Base-by-base conservation (phyloP, 371 early-diverging fungal genomes). In the Coemansia sp. region DNA sequence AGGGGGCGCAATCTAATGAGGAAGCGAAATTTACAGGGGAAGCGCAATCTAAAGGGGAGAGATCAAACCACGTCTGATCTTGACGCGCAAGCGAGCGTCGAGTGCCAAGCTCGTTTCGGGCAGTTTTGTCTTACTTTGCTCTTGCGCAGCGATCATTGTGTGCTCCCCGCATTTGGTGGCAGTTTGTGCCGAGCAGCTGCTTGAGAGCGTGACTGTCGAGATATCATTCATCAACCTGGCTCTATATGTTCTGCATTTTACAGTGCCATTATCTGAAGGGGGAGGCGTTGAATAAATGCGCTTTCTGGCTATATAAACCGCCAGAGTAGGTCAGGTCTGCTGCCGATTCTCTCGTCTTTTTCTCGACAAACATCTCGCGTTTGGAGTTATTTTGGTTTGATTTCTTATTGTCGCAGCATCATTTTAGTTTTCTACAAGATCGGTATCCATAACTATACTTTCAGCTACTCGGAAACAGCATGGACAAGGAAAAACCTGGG, bases 11-110 rank as follows among this genome's bases (percentile, higher is more conserved):
- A 44, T 16, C 12, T 16, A 44, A 44, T 3, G 44, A 12, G 12
- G 48, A 7, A 48, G 1, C 18, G 48, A 48, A 48, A 48, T 20
- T 47, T 47, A 5, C n/a, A 47, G 18, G 18, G 33, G 33, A 7
- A 33, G 9, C 8, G 11, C 8, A 33, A 33, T 33, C 33, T 9
- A 18, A 50, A 20, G 50, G 50, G 50, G 50, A 20, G 9, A 20
- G 9, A 50, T 21, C 50, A 50, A 50, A 50, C 50, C 50, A 50
- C 50, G 50, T 50, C 50, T 50, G 50, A 50, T 9, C 50, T 18
- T 8, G 18, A 50, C 8, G 21, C 50, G 6, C 50, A 3, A 8
- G n/a, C n/a, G n/a, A 5, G 20, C 44, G 5, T 44, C n/a, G 16
- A 44, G 44, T 6, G n/a, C 50, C 50, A 50, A 50, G 50, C 21